These are phyloP conservation scores for Aspergillus saccharolyticus DNA, from an alignment of 495 filamentous ascomycete species.

Conservation along the genomic window DNA sequence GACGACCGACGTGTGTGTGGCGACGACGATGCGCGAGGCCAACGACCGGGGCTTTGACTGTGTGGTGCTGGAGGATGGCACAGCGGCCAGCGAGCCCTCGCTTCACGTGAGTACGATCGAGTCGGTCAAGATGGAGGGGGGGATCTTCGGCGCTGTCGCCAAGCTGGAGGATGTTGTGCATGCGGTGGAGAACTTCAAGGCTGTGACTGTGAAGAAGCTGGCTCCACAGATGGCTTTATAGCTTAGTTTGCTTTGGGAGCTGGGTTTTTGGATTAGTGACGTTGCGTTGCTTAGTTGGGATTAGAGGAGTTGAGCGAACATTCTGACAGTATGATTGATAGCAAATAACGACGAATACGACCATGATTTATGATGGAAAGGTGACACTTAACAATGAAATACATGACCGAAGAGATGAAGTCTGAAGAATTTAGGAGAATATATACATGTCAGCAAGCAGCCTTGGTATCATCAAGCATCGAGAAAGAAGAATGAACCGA, in stretches of 20 bases:
- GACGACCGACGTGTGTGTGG: constrained; percentile 67
- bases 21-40: constrained; percentile 63
- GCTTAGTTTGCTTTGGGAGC: constrained; percentile 8
- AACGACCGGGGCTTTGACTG: constrained; percentile 74
- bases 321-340: background rate
- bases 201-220: constrained; percentile 41
- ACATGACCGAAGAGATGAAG: too few relatives aligned
- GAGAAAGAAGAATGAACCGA: constrained; percentile 1
- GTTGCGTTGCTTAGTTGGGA: background rate
- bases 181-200: constrained; percentile 44
- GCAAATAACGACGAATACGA: constrained; percentile 5
- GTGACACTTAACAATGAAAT: too few relatives aligned
- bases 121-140: constrained; percentile 53
- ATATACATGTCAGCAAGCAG: background rate
- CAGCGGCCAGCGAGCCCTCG: constrained; percentile 45
- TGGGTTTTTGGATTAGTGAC: background rate
- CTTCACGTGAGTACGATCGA: constrained; percentile 48
- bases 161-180: constrained; percentile 45
- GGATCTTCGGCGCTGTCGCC: constrained; percentile 52
- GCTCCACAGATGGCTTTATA: constrained; percentile 36
- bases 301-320: background rate
- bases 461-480: background rate
- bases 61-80: constrained; percentile 50
- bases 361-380: constrained; percentile 1
- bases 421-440: background rate